Conservation (phyloP, 1,284 basidiomycete genomes). For the Puccinia horiana region DNA sequence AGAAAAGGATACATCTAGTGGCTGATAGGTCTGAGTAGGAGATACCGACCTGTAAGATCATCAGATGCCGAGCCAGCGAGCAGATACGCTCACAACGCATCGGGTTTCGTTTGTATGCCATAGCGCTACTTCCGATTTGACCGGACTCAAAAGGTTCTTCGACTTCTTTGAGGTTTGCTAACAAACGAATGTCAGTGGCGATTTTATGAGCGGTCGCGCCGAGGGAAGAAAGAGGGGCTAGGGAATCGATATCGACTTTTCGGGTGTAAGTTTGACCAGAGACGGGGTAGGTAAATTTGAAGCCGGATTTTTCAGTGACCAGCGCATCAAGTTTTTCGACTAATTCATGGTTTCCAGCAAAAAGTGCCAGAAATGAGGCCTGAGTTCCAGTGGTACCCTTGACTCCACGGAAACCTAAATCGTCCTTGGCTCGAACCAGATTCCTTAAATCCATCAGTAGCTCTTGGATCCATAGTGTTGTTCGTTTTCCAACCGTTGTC, state of each 20-base stretch:
- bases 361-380: constrained; percentile 89
- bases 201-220: constrained; percentile 98
- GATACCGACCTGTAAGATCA: constrained; percentile 66
- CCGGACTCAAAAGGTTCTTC: constrained; percentile 99
- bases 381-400: constrained; percentile 99
- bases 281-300: constrained; percentile 92
- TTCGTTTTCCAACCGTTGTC: constrained; percentile 98
- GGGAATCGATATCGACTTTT: constrained; percentile 93
- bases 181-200: constrained; percentile 81
- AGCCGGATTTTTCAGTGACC: constrained; percentile 87
- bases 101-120: constrained; percentile 99
- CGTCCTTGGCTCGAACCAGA: constrained; percentile 83
- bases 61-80: constrained; percentile 85
- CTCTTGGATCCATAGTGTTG: constrained; percentile 91
- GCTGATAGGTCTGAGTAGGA: constrained; percentile 52
- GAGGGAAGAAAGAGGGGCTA: constrained; percentile 83
- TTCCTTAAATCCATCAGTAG: constrained; percentile 96
- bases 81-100: constrained; percentile 99
- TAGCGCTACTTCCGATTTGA: constrained; percentile 85
- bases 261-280: constrained; percentile 98
- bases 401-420: constrained; percentile 95
- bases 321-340: constrained; percentile 85
- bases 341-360: constrained; percentile 93
- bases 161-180: constrained; percentile 95
- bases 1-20: neutral